Evolutionary conservation across 2,329 filamentous ascomycete genomes (phyloP).

Genomic region (Lecanicillium sp.): DNA sequence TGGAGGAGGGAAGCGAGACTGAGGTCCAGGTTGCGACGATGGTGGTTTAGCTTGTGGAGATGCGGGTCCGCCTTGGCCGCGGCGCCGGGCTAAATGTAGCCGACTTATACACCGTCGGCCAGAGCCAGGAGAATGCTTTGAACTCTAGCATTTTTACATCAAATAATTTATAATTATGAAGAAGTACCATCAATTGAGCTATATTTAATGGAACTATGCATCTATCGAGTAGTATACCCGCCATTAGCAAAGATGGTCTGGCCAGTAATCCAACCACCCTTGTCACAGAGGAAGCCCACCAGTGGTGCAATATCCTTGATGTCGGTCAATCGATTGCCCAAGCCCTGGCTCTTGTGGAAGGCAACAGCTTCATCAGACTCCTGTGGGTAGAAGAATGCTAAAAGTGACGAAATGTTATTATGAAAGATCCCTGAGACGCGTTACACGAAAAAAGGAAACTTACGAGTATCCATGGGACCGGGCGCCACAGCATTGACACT

Average conservation of each 20-base stretch:
- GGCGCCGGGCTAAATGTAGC: no score
- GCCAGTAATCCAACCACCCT: slow-evolving; percentile 36
- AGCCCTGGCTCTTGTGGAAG: slow-evolving; percentile 35
- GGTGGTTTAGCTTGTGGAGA: no score
- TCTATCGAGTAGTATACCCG: slow-evolving; percentile 35
- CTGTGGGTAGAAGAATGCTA: slow-evolving; percentile 37
- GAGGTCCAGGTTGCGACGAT: no score
- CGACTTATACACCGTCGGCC: no score
- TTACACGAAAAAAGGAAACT: slow-evolving; percentile 9
- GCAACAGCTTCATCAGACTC: slow-evolving; percentile 33
- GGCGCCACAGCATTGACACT: slow-evolving; percentile 28
- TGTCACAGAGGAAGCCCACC: slow-evolving; percentile 33
- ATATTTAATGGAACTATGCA: slow-evolving; percentile 1
- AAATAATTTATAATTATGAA: no score
- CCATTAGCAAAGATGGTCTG: slow-evolving; percentile 42
- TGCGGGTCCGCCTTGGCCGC: no score
- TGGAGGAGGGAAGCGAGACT: no score
- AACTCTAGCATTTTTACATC: no score
- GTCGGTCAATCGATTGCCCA: slow-evolving; percentile 32
- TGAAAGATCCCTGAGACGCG: background rate
- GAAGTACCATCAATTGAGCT: no score
- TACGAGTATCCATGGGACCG: slow-evolving; percentile 33
- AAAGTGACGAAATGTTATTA: slow-evolving; percentile 2
- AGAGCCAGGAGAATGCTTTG: background rate
- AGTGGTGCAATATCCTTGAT: slow-evolving; percentile 37